Conservation (phyloP, 2,329 filamentous ascomycete genomes). For the Colletotrichum destructivum region DNA sequence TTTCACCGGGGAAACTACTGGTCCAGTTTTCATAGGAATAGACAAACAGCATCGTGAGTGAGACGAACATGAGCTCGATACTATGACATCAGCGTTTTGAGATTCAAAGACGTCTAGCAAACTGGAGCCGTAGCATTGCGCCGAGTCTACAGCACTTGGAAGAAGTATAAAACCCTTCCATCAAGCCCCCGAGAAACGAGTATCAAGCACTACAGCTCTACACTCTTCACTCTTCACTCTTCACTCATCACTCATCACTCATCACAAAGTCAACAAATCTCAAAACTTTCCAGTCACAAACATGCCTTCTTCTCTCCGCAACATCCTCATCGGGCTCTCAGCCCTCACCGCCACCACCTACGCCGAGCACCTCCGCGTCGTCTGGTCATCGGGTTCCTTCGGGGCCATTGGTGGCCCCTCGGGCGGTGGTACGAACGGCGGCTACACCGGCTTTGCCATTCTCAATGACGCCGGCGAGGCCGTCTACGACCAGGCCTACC, state of each 20-base stretch:
- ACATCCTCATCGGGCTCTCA: constrained; percentile 8
- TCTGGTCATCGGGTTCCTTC: constrained; percentile 18
- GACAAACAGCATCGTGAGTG: neutral
- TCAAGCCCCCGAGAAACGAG: neutral
- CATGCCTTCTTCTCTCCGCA: constrained; percentile 4
- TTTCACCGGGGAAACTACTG: too few relatives aligned
- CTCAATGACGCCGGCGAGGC: constrained; percentile 24
- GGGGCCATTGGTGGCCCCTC: neutral
- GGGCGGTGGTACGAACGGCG: neutral
- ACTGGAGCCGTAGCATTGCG: neutral
- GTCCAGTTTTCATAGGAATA: too few relatives aligned
- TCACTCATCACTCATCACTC: too few relatives aligned
- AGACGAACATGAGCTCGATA: neutral
- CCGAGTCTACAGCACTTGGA: neutral
- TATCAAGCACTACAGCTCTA: neutral
- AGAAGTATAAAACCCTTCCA: neutral
- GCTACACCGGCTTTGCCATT: constrained; percentile 22
- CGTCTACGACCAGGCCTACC: constrained; percentile 20
- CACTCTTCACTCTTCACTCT: neutral
- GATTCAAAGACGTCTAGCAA: neutral
- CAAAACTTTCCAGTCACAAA: neutral
- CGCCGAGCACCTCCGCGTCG: constrained; percentile 26
- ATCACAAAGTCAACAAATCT: neutral
- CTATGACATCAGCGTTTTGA: neutral
- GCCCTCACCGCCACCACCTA: neutral